Evolutionary conservation across 2,329 filamentous ascomycete species (phyloP), one percentile per base, ranked within the genome.

Genomic region (Golovinomyces cichoracearum): DNA sequence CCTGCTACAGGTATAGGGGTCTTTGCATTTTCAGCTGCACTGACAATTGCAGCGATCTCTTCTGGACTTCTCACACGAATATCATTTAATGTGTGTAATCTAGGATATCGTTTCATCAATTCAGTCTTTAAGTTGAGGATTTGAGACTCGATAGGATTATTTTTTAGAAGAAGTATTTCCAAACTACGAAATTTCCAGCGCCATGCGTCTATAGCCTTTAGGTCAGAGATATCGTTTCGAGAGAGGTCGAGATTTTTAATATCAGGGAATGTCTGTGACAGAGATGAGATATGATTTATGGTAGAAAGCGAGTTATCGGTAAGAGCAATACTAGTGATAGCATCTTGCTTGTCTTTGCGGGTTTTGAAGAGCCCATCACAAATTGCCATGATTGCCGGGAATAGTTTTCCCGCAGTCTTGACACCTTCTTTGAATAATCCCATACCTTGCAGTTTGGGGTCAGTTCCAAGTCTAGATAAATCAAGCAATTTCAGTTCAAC

Each of bases 241-340:
- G 83, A 90, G 23, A 95, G 72, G 55, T 94, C 88, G 12, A 98
- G 74, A 55, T 93, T 86, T 60, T 83, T 78, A 51, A 95, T 68
- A 52, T 86, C 80, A 0, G 86, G 84, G 49, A 95, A 82, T 0
- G 82, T 84, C 48, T 75, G 72, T 9, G 83, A 76, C 1, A 95
- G 70, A 1, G 76, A 70, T 47, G 79, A 83, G 47, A 95, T 79
- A 48, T 79, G 72, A 19, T 67, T 62, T 33, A 93, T 73, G 53
- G 81, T 78, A 47, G 74, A 67, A 42, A 95, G 76, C 51, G 76
- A 75, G 63, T 95, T 95, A 61, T 76, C 74, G 17, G 80, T 77
- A 12, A 98, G 71, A 33, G 79, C 83, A 57, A 95, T 78, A 58
- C 83, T 88, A 53, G 79, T 68, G 45, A 98, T 79, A 4, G 80